A percentile compares a stretch with the other conserved stretches of the same genome.
Evolutionary conservation across 2,329 filamentous ascomycete species (phyloP).

Genomic region (Fusarium sp.): DNA sequence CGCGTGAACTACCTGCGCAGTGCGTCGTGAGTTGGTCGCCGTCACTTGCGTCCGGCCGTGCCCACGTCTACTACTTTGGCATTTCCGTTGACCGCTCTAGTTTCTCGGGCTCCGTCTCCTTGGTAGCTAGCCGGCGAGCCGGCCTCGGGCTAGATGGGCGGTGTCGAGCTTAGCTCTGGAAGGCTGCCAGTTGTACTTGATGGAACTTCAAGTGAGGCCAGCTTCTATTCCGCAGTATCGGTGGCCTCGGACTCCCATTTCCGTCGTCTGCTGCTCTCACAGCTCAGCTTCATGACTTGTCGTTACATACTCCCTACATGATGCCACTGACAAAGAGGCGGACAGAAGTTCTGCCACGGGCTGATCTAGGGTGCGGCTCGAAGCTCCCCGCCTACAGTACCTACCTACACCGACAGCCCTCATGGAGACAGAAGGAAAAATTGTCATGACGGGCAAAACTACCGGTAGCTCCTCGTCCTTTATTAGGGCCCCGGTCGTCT

Average conservation of each 20-base stretch:
- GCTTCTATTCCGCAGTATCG: slow-evolving; percentile 27
- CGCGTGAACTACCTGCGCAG: slow-evolving; percentile 29
- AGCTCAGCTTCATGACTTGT: not conserved
- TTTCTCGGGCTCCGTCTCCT: slow-evolving; percentile 39
- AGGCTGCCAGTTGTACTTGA: slow-evolving; percentile 32
- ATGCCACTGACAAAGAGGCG: not conserved
- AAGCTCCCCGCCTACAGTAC: slow-evolving; percentile 9
- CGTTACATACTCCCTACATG: not conserved
- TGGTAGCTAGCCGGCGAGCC: slow-evolving; percentile 41
- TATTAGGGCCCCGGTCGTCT: slow-evolving; percentile 37
- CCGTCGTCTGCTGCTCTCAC: slow-evolving; percentile 13
- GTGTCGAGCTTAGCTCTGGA: slow-evolving; percentile 41
- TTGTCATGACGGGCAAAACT: slow-evolving; percentile 38
- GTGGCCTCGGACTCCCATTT: slow-evolving; percentile 33
- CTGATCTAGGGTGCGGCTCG: not conserved
- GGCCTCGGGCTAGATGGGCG: slow-evolving; percentile 43
- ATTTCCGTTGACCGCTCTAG: slow-evolving; percentile 45
- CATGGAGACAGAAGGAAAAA: slow-evolving; percentile 20
- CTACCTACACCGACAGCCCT: slow-evolving; percentile 29
- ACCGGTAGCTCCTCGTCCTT: slow-evolving; percentile 44
- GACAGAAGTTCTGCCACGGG: not conserved
- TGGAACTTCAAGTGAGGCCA: slow-evolving; percentile 37
- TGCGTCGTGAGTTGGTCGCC: slow-evolving; percentile 27
- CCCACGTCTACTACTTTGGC: slow-evolving; percentile 34
- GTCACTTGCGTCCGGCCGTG: slow-evolving; percentile 22